These are phyloP conservation scores for Claviceps paspali DNA, from an alignment of 2,329 filamentous ascomycete species.

Conservation along the genomic window DNA sequence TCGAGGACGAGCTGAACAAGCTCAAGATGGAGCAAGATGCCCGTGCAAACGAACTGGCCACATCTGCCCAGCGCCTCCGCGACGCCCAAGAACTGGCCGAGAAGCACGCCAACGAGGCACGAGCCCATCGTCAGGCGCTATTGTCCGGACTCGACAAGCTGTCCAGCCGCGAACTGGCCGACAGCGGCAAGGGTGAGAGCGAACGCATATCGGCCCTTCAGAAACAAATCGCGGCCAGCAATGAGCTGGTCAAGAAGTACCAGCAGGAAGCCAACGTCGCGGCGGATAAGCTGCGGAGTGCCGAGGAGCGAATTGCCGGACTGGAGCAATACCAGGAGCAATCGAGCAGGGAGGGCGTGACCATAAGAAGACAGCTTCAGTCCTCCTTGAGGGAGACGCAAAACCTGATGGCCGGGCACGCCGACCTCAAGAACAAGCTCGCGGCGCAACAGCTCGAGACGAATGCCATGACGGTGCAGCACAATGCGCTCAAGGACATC, in stretches of 20 bases:
- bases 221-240: constrained; percentile 64
- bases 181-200: constrained; percentile 32
- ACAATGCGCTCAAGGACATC: constrained; percentile 85
- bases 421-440: constrained; percentile 68
- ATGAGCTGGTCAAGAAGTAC: constrained; percentile 69
- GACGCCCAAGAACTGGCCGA: constrained; percentile 83
- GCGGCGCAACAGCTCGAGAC: constrained; percentile 80
- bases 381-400: constrained; percentile 70
- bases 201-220: constrained; percentile 63
- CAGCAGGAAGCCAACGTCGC: constrained; percentile 77
- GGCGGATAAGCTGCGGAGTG: constrained; percentile 75
- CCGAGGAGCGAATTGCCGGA: constrained; percentile 92
- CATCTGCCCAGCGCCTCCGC: constrained; percentile 54
- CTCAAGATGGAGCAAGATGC: constrained; percentile 75
- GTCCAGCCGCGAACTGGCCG: constrained; percentile 34
- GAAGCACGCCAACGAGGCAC: constrained; percentile 74
- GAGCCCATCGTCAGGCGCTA: constrained; percentile 69
- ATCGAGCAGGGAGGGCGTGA: constrained; percentile 80
- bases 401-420: constrained; percentile 62
- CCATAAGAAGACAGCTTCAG: constrained; percentile 81
- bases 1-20: constrained; percentile 61
- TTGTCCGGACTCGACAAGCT: constrained; percentile 70
- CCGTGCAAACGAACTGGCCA: constrained; percentile 61
- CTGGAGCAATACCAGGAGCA: constrained; percentile 96
- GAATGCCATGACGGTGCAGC: constrained; percentile 85